Evolutionary conservation across 768 basidiomycete species (phyloP), one percentile per base, ranked within the genome.

Genomic region (Mycena metata): DNA sequence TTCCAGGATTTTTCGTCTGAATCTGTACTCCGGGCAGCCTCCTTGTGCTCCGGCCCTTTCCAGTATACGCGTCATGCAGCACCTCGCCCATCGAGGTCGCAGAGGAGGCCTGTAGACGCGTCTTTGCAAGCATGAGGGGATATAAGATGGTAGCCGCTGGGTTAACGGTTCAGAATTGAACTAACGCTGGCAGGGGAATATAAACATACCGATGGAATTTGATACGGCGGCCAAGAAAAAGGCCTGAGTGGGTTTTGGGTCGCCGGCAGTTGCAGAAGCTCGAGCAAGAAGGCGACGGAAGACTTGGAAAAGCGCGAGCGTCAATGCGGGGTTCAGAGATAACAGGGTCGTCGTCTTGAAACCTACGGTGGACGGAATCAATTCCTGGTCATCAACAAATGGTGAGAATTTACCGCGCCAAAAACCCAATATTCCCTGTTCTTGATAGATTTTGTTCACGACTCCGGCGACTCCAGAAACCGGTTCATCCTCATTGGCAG

Each of bases 61-160:
- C 63, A 23, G 68, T 45, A 64, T 83, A 83, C 1, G 82, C 81
- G 23, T 83, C 80, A 19, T 70, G 61, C 16, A 83, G 73, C 4
- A 81, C 76, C 54, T 78, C 74, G 21, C 57, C 49, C 47, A 79
- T 71, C 24, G 75, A 88, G 66, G 72, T 83, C 73, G 76, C 83
- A 74, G 79, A 85, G 33, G 80, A 76, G 17, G 77, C 79, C 65
- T 86, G 87, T 7, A 85, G 79, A 7, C 86, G 83, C 21, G 85
- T 88, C 77, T 90, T 90, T 19, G 88, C 86, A 19, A 90, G 82
- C 21, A 90, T 87, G 33, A 90, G 79, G 0, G 89, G 89, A 72
- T 90, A 90, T 10, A 89, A 76, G 2, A 88, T 61, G 0, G 80
- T 73, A 9, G 83, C 79, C 0, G 87, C 87, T 82, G 59, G 16